phyloP scores from a whole-genome alignment of 108 stramenopile species.

The Cyclotella atomus region DNA sequence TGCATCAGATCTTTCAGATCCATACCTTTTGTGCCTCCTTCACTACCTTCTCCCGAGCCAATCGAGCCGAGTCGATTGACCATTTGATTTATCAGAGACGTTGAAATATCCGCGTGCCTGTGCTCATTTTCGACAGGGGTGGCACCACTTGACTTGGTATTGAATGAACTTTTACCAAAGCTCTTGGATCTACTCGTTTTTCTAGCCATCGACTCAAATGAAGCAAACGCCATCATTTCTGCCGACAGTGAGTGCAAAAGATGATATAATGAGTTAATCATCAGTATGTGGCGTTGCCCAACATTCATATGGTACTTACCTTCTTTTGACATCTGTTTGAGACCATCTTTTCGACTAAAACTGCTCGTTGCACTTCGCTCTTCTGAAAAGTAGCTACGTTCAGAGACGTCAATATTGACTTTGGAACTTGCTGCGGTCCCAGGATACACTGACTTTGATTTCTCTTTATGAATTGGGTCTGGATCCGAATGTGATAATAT shows the following conservation, averaged over 20 bases:
- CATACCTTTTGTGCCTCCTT: background rate
- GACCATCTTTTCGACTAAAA: background rate
- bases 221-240: background rate
- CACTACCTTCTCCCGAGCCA: background rate
- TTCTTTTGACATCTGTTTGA: background rate
- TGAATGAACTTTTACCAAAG: background rate
- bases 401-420: background rate
- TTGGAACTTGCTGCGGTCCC: background rate
- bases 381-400: background rate
- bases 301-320: background rate
- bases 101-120: background rate
- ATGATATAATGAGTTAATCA: too few species aligned
- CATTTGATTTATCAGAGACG: background rate
- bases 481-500: background rate
- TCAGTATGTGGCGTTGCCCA: background rate
- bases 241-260: background rate
- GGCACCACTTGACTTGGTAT: background rate
- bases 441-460: background rate
- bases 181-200: background rate
- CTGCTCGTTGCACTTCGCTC: background rate
- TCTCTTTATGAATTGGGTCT: background rate
- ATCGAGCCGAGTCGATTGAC: background rate
- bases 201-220: background rate
- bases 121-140: background rate
- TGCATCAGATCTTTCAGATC: slow-evolving; percentile 14